Conservation (phyloP, 208 protist species). For the Naegleria fowleri region DNA sequence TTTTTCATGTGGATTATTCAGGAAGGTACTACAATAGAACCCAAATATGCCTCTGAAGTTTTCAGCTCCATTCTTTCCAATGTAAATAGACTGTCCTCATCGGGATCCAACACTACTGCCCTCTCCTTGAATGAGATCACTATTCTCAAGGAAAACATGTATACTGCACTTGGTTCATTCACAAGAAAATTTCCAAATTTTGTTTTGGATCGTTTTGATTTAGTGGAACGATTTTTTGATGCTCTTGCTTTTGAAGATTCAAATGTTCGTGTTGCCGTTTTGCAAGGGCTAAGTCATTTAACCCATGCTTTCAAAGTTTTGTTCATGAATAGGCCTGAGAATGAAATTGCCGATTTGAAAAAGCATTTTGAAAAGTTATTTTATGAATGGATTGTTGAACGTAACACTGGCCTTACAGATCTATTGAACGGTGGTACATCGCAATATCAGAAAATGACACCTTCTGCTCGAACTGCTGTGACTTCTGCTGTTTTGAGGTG, state of each 20-base stretch:
- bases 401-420: background rate
- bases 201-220: background rate
- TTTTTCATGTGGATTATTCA: constrained; percentile 15
- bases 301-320: background rate
- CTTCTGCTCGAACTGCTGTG: background rate
- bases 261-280: background rate
- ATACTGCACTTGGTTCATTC: background rate
- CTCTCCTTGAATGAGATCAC: background rate
- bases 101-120: background rate
- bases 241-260: background rate
- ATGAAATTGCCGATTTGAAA: background rate
- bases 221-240: background rate
- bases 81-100: background rate
- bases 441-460: background rate
- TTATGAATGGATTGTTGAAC: background rate
- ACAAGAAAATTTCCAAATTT: background rate
- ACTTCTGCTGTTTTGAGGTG: background rate
- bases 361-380: background rate
- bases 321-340: background rate
- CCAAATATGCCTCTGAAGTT: background rate
- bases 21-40: background rate
- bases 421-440: background rate
- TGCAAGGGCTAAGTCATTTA: background rate
- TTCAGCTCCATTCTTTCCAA: background rate
- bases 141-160: background rate